phyloP scores from a whole-genome alignment of 2,329 filamentous ascomycete genomes.

The Verticillium zaregamsianum region DNA sequence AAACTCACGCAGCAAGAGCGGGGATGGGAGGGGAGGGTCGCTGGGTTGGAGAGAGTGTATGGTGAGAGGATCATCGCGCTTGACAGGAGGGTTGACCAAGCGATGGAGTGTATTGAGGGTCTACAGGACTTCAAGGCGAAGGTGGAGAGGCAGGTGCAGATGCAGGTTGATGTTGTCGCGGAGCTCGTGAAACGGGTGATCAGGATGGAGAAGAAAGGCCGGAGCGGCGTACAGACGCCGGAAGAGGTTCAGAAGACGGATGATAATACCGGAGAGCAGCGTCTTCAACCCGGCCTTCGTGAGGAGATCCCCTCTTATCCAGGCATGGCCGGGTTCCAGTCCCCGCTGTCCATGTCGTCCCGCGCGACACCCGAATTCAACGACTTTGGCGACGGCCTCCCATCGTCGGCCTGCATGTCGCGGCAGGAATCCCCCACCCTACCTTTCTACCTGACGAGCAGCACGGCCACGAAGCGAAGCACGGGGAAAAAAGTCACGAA shows the following conservation, averaged over 20 bases:
- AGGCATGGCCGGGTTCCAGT: background rate
- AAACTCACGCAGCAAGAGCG: background rate
- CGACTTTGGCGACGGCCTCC: background rate
- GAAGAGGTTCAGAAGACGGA: background rate
- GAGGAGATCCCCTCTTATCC: background rate
- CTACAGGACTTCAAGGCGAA: background rate
- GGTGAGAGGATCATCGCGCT: background rate
- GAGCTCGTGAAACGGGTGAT: background rate
- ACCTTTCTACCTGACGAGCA: no score
- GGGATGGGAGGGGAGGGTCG: background rate
- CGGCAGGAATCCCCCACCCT: no score
- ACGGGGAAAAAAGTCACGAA: background rate
- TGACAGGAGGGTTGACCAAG: background rate
- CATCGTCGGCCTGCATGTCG: no score
- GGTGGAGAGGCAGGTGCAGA: constrained; percentile 3
- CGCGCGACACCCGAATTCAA: background rate
- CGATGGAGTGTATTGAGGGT: background rate
- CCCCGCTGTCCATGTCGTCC: background rate
- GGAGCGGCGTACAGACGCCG: background rate
- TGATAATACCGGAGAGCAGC: no score
- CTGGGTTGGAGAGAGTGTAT: background rate
- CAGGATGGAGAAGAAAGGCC: background rate
- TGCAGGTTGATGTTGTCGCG: constrained; percentile 5
- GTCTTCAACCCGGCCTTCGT: background rate
- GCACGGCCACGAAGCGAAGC: background rate